Percentiles rank a stretch among this genome's conserved stretches.
These are phyloP conservation scores for Pistacia integerrima DNA, from an alignment of 345 rosid genomes.

Conservation along the genomic window DNA sequence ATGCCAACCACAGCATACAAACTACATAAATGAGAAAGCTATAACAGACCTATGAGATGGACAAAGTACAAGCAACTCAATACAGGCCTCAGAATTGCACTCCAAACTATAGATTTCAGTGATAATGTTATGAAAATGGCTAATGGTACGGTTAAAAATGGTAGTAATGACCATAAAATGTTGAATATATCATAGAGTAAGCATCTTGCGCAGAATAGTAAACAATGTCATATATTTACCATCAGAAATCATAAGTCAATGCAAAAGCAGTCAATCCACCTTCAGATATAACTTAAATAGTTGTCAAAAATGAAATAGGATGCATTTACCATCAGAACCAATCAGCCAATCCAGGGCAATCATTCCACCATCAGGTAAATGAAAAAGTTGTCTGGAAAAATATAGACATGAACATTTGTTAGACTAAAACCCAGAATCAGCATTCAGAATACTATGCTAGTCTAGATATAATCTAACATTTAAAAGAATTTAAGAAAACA, in stretches of 20 bases:
- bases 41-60: not conserved
- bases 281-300: constrained; percentile 42
- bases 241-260: constrained; percentile 66
- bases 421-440: not conserved
- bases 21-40: not conserved
- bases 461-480: not conserved
- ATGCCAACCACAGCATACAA: not conserved
- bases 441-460: not conserved
- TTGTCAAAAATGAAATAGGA: not conserved
- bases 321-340: constrained; percentile 55
- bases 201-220: not conserved
- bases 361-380: constrained; percentile 82
- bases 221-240: constrained; percentile 32
- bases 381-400: constrained; percentile 61
- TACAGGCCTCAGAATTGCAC: not conserved
- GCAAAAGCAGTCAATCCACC: constrained; percentile 81
- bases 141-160: not conserved
- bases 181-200: not conserved
- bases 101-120: too few relatives aligned
- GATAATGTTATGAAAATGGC: not conserved
- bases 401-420: not conserved
- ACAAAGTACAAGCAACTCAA: not conserved
- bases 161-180: not conserved
- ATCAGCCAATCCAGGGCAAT: constrained; percentile 86
- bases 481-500: not conserved